Evolutionary conservation across 148 eudicot genomes (phyloP).

Genomic region (Rhododendron simsii): DNA sequence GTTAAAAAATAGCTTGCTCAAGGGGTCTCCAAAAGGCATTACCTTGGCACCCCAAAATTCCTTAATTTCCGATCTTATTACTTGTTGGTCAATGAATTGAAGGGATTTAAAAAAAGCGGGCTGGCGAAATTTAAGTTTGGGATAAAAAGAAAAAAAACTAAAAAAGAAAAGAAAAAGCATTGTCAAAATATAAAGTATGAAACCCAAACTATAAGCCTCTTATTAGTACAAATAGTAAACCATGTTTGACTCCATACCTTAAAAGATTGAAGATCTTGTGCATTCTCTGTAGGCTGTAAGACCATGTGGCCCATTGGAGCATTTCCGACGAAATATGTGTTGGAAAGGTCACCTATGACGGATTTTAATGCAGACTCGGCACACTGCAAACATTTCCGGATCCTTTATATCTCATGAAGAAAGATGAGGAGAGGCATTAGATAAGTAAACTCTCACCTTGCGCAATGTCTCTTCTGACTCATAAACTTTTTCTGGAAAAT

Average conservation of each 20-base stretch:
- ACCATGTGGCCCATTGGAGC: slow-evolving; percentile 88
- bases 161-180: background rate
- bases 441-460: slow-evolving; percentile 45
- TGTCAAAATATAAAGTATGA: background rate
- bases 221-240: background rate
- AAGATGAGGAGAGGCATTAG: background rate
- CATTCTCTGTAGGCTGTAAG: slow-evolving; percentile 39
- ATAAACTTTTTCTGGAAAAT: slow-evolving; percentile 90
- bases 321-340: slow-evolving; percentile 89
- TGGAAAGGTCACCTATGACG: slow-evolving; percentile 72
- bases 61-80: too few species aligned
- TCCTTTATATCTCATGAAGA: background rate
- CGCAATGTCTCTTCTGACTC: slow-evolving; percentile 85
- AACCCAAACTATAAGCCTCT: background rate
- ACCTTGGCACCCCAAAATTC: too few species aligned
- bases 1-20: too few species aligned
- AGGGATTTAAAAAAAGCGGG: too few species aligned
- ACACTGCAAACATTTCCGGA: slow-evolving; percentile 46
- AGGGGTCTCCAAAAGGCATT: too few species aligned
- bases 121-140: too few species aligned
- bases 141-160: too few species aligned
- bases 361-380: slow-evolving; percentile 78
- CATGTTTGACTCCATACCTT: slow-evolving; percentile 34
- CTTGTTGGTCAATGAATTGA: too few species aligned
- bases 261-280: slow-evolving; percentile 30